phyloP scores from a whole-genome alignment of 768 basidiomycete species.

The Xerocomus brunneocitrinus region DNA sequence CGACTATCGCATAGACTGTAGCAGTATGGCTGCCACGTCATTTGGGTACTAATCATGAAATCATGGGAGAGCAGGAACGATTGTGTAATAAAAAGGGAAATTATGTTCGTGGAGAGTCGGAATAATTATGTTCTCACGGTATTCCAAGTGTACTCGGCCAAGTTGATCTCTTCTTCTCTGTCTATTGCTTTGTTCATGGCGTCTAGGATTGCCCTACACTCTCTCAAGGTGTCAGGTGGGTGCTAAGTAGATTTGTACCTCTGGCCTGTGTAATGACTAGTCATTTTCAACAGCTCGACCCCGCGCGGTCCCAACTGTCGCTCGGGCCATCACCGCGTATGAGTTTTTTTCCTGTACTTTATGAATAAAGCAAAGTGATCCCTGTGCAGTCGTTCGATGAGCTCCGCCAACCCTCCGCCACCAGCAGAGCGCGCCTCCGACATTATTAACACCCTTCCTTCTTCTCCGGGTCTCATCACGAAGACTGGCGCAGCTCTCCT shows the following conservation, averaged over 20 bases:
- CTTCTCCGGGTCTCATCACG: constrained; percentile 82
- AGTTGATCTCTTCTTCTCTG: neutral
- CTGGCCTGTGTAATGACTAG: neutral
- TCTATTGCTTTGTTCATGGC: constrained; percentile 42
- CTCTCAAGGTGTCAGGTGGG: constrained; percentile 59
- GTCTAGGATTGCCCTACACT: constrained; percentile 65
- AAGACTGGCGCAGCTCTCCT: constrained; percentile 93
- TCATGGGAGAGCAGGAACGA: neutral
- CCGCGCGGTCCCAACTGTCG: constrained; percentile 45
- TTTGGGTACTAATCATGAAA: neutral
- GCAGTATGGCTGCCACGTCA: neutral
- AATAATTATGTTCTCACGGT: constrained; percentile 30
- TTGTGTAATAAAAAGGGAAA: constrained; percentile 15
- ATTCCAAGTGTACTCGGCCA: constrained; percentile 2
- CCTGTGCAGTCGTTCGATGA: constrained; percentile 56
- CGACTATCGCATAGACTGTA: too few species aligned
- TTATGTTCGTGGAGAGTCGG: constrained; percentile 28
- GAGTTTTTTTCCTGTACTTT: constrained; percentile 18
- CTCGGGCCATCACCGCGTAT: constrained; percentile 46
- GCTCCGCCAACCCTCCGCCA: constrained; percentile 55
- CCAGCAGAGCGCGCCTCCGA: constrained; percentile 86
- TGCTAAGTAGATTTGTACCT: neutral
- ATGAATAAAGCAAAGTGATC: constrained; percentile 6
- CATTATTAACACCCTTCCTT: constrained; percentile 83
- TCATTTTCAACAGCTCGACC: constrained; percentile 45